Conservation (phyloP, 2,329 filamentous ascomycete species). For the Penicillium crustosum region DNA sequence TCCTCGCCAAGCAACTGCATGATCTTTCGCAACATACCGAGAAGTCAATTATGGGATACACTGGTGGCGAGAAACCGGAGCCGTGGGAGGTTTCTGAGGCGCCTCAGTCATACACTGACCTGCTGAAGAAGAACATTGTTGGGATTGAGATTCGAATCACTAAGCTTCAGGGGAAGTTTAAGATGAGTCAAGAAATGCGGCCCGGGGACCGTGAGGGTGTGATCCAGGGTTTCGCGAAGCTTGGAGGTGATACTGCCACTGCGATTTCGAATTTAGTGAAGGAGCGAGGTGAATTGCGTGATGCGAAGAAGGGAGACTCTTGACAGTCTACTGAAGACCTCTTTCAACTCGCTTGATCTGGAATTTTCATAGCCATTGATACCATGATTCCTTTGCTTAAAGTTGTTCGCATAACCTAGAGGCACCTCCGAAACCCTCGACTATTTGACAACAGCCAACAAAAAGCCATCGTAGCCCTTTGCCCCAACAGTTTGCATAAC, state of each 20-base stretch:
- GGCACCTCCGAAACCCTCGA: no score
- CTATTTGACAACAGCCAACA: no score
- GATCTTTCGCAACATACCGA: conserved; percentile 43
- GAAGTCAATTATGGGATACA: conserved; percentile 56
- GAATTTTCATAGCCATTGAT: no score
- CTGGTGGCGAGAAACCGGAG: conserved; percentile 49
- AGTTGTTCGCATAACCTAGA: no score
- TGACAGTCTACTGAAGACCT: no score
- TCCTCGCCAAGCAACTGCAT: conserved; percentile 49
- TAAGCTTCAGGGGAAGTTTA: conserved; percentile 60
- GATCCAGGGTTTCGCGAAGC: conserved; percentile 54
- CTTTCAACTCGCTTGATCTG: no score
- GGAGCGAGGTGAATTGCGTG: conserved; percentile 18
- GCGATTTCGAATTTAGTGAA: conserved; percentile 28
- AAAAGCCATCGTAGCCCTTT: no score
- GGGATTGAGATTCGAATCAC: conserved; percentile 60
- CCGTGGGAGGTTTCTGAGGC: conserved; percentile 61
- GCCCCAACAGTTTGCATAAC: no score
- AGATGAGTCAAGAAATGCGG: conserved; percentile 64
- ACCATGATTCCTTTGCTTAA: no score
- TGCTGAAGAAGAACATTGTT: conserved; percentile 59
- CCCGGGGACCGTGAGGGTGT: conserved; percentile 57
- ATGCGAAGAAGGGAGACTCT: conserved; percentile 1
- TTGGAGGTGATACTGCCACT: conserved; percentile 43
- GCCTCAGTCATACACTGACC: conserved; percentile 56